These are phyloP conservation scores for Penicillium vulpinum DNA, from an alignment of 2,329 filamentous ascomycete genomes.

Conservation along the genomic window DNA sequence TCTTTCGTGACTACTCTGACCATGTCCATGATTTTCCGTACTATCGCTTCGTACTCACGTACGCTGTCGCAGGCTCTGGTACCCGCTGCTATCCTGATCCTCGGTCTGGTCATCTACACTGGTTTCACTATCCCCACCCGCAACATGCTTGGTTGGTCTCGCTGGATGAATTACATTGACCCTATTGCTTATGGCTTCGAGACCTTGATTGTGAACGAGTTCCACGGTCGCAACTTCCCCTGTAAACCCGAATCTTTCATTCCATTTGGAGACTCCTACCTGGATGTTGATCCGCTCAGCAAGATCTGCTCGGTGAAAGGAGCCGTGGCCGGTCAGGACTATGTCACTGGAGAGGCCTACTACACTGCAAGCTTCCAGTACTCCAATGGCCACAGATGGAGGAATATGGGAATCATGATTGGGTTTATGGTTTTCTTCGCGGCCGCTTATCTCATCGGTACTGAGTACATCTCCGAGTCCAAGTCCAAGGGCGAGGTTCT, in stretches of 20 bases:
- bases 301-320: slow-evolving; percentile 62
- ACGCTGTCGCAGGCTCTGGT: slow-evolving; percentile 54
- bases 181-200: slow-evolving; percentile 10
- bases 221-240: slow-evolving; percentile 63
- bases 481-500: slow-evolving; percentile 77
- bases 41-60: slow-evolving; percentile 71
- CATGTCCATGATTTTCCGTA: slow-evolving; percentile 85
- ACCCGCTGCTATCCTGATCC: slow-evolving; percentile 5
- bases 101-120: slow-evolving; percentile 9
- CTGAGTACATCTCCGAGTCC: slow-evolving; percentile 63
- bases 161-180: slow-evolving; percentile 12
- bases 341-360: slow-evolving; percentile 61
- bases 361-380: slow-evolving; percentile 59
- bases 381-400: slow-evolving; percentile 61
- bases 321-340: slow-evolving; percentile 53
- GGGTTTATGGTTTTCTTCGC: slow-evolving; percentile 66
- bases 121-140: slow-evolving; percentile 9
- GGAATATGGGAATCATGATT: slow-evolving; percentile 68
- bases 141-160: slow-evolving; percentile 11
- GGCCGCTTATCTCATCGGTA: slow-evolving; percentile 61
- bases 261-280: slow-evolving; percentile 45
- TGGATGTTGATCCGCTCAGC: slow-evolving; percentile 32
- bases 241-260: slow-evolving; percentile 35
- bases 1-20: slow-evolving; percentile 70
- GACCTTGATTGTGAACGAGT: slow-evolving; percentile 62